phyloP scores from a whole-genome alignment of 306 rosid genomes.

The Mimosa bimucronata region DNA sequence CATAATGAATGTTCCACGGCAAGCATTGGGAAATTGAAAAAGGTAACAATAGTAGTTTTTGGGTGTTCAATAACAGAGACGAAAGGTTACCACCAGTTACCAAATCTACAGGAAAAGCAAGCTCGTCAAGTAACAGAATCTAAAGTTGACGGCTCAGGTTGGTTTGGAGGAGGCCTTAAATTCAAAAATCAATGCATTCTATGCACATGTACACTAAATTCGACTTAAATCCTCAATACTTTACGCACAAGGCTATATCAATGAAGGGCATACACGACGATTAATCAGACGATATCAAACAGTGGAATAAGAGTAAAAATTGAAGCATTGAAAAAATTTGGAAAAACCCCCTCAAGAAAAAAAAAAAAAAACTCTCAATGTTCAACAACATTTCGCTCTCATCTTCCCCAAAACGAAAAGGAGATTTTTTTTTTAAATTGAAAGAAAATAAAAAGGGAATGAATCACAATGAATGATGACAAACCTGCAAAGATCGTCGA shows the following conservation, averaged over 20 bases:
- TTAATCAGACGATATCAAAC: background rate
- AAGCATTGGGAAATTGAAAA: background rate
- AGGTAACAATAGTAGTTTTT: background rate
- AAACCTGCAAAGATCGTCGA: slow-evolving; percentile 93
- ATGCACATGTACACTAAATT: background rate
- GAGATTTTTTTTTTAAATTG: background rate
- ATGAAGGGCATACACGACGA: background rate
- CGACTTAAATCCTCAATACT: background rate
- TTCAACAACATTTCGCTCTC: background rate
- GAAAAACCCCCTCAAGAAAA: background rate
- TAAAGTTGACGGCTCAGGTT: background rate
- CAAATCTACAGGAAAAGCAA: background rate
- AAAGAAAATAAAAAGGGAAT: background rate
- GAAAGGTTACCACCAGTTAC: background rate
- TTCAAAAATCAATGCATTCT: background rate
- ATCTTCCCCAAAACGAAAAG: slow-evolving; percentile 32
- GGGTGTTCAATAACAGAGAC: background rate
- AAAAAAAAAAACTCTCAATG: background rate
- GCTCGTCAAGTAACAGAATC: background rate
- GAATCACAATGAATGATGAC: too few relatives aligned
- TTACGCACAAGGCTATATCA: background rate
- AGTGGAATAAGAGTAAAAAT: background rate
- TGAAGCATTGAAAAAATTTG: background rate
- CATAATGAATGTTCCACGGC: background rate
- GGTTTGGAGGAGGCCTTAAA: background rate